Percentiles rank a stretch among this genome's conserved stretches.
Conservation (phyloP, 257 asterid genomes). For the Solanum gracilifrons region DNA sequence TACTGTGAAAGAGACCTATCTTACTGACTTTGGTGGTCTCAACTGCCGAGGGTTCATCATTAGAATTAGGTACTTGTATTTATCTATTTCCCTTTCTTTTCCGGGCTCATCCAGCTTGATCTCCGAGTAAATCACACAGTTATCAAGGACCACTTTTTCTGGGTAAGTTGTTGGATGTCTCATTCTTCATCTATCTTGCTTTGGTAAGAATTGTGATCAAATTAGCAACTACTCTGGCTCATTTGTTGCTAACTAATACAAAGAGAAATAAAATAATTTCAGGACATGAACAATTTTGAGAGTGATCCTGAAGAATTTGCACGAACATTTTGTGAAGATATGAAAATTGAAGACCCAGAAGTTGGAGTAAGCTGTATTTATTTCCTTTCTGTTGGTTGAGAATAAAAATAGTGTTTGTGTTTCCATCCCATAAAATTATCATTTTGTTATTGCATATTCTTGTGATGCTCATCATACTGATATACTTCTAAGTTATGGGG, state of each 20-base stretch:
- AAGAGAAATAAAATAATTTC: constrained; percentile 17
- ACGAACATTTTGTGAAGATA: constrained; percentile 75
- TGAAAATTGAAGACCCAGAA: constrained; percentile 94
- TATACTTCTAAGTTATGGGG: not conserved
- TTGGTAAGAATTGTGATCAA: not conserved
- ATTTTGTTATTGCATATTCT: not conserved
- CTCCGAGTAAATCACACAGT: constrained; percentile 87
- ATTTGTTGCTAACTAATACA: not conserved
- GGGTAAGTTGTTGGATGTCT: constrained; percentile 50
- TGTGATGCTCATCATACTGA: not conserved
- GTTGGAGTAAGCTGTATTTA: constrained; percentile 70
- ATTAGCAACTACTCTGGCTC: not conserved
- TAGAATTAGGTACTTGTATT: not conserved
- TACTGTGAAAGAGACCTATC: not conserved
- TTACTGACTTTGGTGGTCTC: not conserved
- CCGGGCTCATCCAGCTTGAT: constrained; percentile 58
- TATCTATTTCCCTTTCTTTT: not conserved
- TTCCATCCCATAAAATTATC: not conserved
- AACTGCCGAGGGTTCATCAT: not conserved
- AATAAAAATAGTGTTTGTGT: not conserved
- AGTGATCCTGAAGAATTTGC: constrained; percentile 99
- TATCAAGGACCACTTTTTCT: constrained; percentile 80
- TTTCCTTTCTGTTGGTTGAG: not conserved
- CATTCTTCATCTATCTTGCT: not conserved
- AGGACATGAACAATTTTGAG: constrained; percentile 98